Base-by-base conservation (phyloP, 139 green algal species). In the Closterium sp. region DNA sequence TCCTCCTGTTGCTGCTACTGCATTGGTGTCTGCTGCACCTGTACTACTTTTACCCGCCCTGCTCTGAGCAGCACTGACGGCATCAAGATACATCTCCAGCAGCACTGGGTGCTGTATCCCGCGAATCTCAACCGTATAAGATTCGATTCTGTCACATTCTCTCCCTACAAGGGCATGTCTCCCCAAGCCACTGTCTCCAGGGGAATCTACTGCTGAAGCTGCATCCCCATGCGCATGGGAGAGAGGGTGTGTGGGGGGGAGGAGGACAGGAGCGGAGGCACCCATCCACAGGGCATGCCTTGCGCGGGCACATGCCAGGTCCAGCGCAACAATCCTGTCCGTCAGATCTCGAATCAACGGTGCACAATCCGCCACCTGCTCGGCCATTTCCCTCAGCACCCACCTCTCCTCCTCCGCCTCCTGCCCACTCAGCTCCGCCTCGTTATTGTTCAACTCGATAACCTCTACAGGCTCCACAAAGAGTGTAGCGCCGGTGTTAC, bases 51-150 rank as follows among this genome's bases (percentile, higher is more conserved):
- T 7, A 62, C 42, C 42, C 90, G 5, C 7, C 42, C 42, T 62
- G 7, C 42, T 62, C 42, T 7, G 42, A 13, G 42, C 42, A n/a
- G n/a, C 42, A 17, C 17, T 70, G 50, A 7, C 10, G 50, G 7
- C 10, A 3, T 17, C 21, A 2, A 79, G 62, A 79, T 79, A 24
- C 62, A 79, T 79, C 62, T 90, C 91, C 85, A 96, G 89, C 70
- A 96, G 87, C 27, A 96, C 22, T 19, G 95, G 95, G 91, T 96
- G 95, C 50, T 86, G 31, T 84, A 95, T 31, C 1, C 89, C 28
- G 9, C 21, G 21, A 30, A 96, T 88, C 29, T 73, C 11, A 29
- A 95, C 88, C 86, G 62, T 13, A 5, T 79, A 24, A 50, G 62
- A 79, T 79, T 79, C 62, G 17, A 27, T 5, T 79, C n/a, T 24